Percentiles rank a stretch among this genome's conserved stretches.
These are phyloP conservation scores for Arthroderma uncinatum DNA, from an alignment of 2,329 filamentous ascomycete species.

Conservation along the genomic window DNA sequence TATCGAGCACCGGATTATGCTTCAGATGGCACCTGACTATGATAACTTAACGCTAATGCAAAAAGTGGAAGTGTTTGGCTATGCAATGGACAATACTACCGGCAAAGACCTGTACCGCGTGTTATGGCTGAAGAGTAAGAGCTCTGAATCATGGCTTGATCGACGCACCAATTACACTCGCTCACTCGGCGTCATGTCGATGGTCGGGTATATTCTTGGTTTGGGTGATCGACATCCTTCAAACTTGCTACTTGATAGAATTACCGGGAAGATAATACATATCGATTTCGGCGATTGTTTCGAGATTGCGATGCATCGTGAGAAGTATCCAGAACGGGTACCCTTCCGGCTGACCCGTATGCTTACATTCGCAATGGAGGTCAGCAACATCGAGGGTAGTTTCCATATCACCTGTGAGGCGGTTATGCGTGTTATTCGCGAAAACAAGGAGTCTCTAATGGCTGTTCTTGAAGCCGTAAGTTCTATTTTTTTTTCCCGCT, in stretches of 20 bases:
- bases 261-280: slow-evolving; percentile 94
- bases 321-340: slow-evolving; percentile 95
- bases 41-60: slow-evolving; percentile 99
- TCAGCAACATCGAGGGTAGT: slow-evolving; percentile 97
- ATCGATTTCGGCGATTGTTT: slow-evolving; percentile 99
- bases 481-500: slow-evolving; percentile 21
- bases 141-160: slow-evolving; percentile 94
- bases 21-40: slow-evolving; percentile 98
- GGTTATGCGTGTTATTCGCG: slow-evolving; percentile 89
- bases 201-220: slow-evolving; percentile 99
- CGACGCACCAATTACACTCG: slow-evolving; percentile 98
- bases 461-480: slow-evolving; percentile 92
- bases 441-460: slow-evolving; percentile 98
- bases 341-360: slow-evolving; percentile 97
- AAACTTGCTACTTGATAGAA: slow-evolving; percentile 91
- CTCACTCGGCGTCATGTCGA: slow-evolving; percentile 97
- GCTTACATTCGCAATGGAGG: slow-evolving; percentile 99
- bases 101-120: slow-evolving; percentile 97
- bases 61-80: slow-evolving; percentile 98
- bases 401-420: slow-evolving; percentile 98
- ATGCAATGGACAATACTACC: slow-evolving; percentile 97
- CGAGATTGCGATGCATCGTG: slow-evolving; percentile 97
- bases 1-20: slow-evolving; percentile 98
- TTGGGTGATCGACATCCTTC: slow-evolving; percentile 94
- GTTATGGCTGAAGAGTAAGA: slow-evolving; percentile 97